Conservation (phyloP, 225 moss, liverwort and hornwort species). For the Physcomitrellopsis africana region DNA sequence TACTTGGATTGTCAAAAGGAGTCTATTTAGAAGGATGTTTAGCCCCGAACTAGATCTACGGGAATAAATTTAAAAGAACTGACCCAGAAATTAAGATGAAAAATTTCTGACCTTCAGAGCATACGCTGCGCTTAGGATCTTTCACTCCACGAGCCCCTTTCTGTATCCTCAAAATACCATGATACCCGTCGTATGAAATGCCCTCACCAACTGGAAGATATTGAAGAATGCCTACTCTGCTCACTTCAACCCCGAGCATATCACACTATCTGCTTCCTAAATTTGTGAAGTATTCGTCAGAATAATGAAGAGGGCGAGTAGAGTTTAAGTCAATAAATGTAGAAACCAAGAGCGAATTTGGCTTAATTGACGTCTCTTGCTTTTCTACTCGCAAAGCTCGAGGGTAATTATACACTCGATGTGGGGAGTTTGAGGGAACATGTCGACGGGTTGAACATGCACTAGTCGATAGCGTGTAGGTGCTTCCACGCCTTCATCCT, state of each 20-base stretch:
- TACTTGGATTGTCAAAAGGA: too few species aligned
- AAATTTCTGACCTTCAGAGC: constrained; percentile 26
- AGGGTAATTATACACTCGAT: constrained; percentile 84
- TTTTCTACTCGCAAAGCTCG: constrained; percentile 50
- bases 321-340: constrained; percentile 15
- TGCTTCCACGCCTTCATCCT: constrained; percentile 42
- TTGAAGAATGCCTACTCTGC: neutral
- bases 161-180: neutral
- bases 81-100: neutral
- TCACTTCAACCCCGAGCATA: neutral
- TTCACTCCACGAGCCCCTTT: constrained; percentile 14
- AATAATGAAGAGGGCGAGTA: neutral
- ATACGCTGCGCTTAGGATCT: constrained; percentile 10
- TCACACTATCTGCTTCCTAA: neutral
- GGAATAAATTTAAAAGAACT: too few species aligned
- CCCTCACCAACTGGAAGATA: constrained; percentile 8
- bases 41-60: too few species aligned
- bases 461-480: constrained; percentile 60
- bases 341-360: neutral
- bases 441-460: constrained; percentile 88
- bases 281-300: constrained; percentile 11
- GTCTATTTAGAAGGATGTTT: too few species aligned
- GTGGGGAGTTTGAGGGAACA: constrained; percentile 99
- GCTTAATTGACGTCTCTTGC: neutral
- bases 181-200: constrained; percentile 9